Conservation (phyloP, 345 rosid species). For the Nasturtium officinale region DNA sequence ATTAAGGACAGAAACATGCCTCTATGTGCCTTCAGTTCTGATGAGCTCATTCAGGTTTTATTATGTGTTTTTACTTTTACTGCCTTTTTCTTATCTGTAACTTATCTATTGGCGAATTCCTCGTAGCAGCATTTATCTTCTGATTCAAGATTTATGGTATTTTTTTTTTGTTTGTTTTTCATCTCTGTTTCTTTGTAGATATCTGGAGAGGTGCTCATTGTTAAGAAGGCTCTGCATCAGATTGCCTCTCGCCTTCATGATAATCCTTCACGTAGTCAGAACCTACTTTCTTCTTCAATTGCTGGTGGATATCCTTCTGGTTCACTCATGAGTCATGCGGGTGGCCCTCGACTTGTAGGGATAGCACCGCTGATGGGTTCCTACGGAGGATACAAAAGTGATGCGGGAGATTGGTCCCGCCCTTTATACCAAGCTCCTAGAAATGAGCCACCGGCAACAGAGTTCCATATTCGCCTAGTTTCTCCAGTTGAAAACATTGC, state of each 20-base stretch:
- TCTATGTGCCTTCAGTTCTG: constrained; percentile 75
- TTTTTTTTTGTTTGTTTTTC: too few relatives aligned
- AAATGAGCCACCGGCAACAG: constrained; percentile 71
- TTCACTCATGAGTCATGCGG: constrained; percentile 62
- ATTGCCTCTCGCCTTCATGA: constrained; percentile 86
- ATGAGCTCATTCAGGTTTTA: constrained; percentile 92
- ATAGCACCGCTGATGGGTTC: constrained; percentile 73
- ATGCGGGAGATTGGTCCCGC: constrained; percentile 79
- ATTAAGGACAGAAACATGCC: constrained; percentile 90
- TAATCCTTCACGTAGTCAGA: constrained; percentile 90
- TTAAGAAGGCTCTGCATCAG: constrained; percentile 79
- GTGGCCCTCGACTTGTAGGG: constrained; percentile 73
- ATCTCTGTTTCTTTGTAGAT: constrained; percentile 53
- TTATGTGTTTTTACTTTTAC: too few relatives aligned
- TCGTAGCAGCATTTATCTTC: background rate
- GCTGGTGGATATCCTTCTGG: constrained; percentile 59
- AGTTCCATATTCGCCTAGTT: constrained; percentile 78
- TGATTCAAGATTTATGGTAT: constrained; percentile 7
- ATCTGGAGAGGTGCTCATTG: constrained; percentile 77
- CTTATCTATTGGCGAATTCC: background rate
- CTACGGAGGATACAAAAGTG: constrained; percentile 84
- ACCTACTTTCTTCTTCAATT: constrained; percentile 68
- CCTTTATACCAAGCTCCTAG: constrained; percentile 78
- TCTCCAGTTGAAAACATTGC: constrained; percentile 84
- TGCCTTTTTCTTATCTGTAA: background rate